Evolutionary conservation across 1,284 basidiomycete species (phyloP).

Genomic region (Ceratobasidium sp.): DNA sequence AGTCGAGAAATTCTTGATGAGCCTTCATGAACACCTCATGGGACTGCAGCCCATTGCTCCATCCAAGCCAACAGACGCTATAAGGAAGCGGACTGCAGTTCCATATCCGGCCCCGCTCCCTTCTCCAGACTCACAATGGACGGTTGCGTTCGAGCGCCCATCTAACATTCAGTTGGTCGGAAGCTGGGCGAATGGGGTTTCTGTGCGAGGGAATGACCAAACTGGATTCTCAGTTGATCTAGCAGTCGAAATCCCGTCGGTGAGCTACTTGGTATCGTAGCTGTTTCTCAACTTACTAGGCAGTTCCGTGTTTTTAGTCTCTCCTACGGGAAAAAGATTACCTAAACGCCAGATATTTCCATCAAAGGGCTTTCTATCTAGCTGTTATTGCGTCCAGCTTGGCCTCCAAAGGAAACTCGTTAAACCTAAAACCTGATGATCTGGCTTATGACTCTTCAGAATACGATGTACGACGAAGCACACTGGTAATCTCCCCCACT

Average conservation of each 20-base stretch:
- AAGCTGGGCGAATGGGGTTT: slow-evolving; percentile 70
- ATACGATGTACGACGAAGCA: slow-evolving; percentile 71
- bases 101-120: slow-evolving; percentile 70
- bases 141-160: slow-evolving; percentile 72
- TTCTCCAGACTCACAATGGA: slow-evolving; percentile 77
- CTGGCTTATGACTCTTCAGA: slow-evolving; percentile 65
- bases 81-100: slow-evolving; percentile 53
- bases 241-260: slow-evolving; percentile 85
- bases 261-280: slow-evolving; percentile 51
- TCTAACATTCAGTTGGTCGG: slow-evolving; percentile 69
- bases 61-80: slow-evolving; percentile 57
- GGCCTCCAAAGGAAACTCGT: slow-evolving; percentile 47
- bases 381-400: slow-evolving; percentile 78
- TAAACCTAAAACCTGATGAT: slow-evolving; percentile 57
- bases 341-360: slow-evolving; percentile 87
- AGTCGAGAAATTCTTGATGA: slow-evolving; percentile 68
- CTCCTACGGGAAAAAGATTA: slow-evolving; percentile 97
- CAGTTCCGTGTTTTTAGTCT: slow-evolving; percentile 51
- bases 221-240: slow-evolving; percentile 78
- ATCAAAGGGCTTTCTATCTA: slow-evolving; percentile 92
- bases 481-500: slow-evolving; percentile 65
- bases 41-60: slow-evolving; percentile 64
- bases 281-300: slow-evolving; percentile 14
- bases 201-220: slow-evolving; percentile 68
- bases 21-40: slow-evolving; percentile 66